Conservation (phyloP, 177 flowering plant genomes). For the Tripterygium wilfordii region DNA sequence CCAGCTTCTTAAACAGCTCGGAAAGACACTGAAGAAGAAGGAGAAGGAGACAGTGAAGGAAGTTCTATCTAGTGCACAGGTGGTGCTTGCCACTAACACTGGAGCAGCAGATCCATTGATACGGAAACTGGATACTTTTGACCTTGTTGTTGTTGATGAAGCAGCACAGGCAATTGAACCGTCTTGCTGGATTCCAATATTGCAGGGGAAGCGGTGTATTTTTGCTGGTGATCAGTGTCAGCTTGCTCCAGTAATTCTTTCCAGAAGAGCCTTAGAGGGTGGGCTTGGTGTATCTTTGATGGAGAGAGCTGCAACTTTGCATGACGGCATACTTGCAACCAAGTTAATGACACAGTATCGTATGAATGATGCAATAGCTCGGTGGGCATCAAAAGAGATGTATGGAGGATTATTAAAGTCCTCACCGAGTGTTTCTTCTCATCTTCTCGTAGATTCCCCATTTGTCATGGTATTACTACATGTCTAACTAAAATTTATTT, state of each 20-base stretch:
- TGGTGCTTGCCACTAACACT: conserved; percentile 81
- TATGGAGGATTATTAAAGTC: conserved; percentile 69
- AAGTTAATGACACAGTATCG: conserved; percentile 75
- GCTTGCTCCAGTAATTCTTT: conserved; percentile 84
- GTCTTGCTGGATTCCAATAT: conserved; percentile 86
- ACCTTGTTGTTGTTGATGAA: conserved; percentile 87
- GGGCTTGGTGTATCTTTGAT: conserved; percentile 82
- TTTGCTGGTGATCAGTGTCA: conserved; percentile 92
- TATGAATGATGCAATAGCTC: conserved; percentile 87
- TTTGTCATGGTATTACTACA: conserved; percentile 63
- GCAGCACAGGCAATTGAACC: conserved; percentile 97
- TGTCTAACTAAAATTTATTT: too few relatives aligned
- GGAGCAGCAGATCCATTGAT: conserved; percentile 91
- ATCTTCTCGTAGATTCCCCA: conserved; percentile 84
- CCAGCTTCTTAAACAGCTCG: conserved; percentile 87
- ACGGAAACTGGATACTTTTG: conserved; percentile 62
- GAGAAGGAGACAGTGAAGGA: conserved; percentile 83
- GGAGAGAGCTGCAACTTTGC: conserved; percentile 72
- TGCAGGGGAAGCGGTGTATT: conserved; percentile 79
- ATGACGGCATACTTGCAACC: conserved; percentile 60
- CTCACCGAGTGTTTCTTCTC: conserved; percentile 57
- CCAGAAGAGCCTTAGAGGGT: conserved; percentile 81
- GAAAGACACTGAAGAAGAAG: conserved; percentile 69
- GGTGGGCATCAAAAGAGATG: conserved; percentile 98
- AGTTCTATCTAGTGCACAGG: conserved; percentile 65